Percentiles rank a stretch among this genome's conserved stretches.
Conservation (phyloP, 2,329 filamentous ascomycete genomes). For the Fusarium euwallaceae region DNA sequence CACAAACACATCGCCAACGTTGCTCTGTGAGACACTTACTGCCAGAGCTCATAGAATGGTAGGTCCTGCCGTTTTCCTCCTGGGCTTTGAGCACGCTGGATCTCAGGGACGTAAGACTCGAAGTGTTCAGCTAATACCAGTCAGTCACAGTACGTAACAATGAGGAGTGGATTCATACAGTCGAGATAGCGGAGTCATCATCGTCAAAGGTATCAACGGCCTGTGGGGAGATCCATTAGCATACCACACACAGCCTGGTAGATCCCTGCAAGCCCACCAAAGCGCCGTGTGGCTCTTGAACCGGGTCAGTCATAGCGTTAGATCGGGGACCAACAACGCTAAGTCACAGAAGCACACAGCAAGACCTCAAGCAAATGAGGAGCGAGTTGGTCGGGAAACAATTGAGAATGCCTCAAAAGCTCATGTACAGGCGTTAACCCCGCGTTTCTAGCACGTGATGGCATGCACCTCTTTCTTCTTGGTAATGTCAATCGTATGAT, state of each 20-base stretch:
- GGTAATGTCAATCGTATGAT: neutral
- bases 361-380: neutral
- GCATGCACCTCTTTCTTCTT: neutral
- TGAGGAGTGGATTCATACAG: neutral
- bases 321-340: neutral
- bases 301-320: neutral
- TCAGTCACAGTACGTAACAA: neutral
- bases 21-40: neutral
- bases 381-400: neutral
- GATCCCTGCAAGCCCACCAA: neutral
- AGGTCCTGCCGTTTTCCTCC: neutral
- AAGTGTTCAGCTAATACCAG: neutral
- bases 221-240: neutral
- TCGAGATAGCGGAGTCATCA: neutral
- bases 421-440: neutral
- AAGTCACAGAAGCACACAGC: neutral
- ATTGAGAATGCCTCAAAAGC: neutral
- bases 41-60: neutral
- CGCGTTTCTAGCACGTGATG: neutral
- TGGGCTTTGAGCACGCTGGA: neutral
- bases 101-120: neutral
- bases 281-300: neutral
- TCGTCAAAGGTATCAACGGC: neutral
- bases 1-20: fast-evolving
- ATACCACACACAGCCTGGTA: neutral